Evolutionary conservation across 2,329 filamentous ascomycete genomes (phyloP).

Genomic region (Ploettnerulaceae sp.): DNA sequence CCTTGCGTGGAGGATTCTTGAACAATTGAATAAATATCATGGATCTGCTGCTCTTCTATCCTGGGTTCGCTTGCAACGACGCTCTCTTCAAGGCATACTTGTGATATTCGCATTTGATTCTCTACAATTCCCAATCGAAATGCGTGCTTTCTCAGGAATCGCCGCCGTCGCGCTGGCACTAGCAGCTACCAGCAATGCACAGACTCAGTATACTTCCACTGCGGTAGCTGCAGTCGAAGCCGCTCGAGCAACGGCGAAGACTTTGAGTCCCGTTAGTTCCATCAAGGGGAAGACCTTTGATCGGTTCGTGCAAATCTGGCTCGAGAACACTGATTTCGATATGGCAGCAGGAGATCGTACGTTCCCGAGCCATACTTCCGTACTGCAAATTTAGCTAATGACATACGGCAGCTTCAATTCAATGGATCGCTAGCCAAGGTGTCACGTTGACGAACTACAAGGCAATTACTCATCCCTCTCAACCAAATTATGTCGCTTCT

Average conservation of each 20-base stretch:
- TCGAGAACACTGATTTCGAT: constrained; percentile 69
- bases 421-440: constrained; percentile 53
- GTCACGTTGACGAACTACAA: constrained; percentile 57
- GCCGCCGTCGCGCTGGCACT: constrained; percentile 2
- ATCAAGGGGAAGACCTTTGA: constrained; percentile 69
- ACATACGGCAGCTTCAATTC: constrained; percentile 44
- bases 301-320: constrained; percentile 63
- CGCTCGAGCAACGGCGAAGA: constrained; percentile 52
- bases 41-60: not conserved
- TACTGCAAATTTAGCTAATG: not conserved
- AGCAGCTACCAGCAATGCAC: constrained; percentile 33
- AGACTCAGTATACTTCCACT: constrained; percentile 24
- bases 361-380: constrained; percentile 26
- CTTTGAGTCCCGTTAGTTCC: constrained; percentile 54
- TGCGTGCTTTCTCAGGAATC: constrained; percentile 10
- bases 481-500: constrained; percentile 70
- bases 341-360: constrained; percentile 57
- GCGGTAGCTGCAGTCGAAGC: constrained; percentile 17
- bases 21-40: constrained; percentile 1
- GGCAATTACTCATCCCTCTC: constrained; percentile 64
- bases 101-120: not conserved
- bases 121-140: not conserved
- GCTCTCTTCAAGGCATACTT: not conserved
- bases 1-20: not conserved
- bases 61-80: not conserved